These are phyloP conservation scores for Ophiostoma australiae DNA, from an alignment of 2,329 filamentous ascomycete species.

Conservation along the genomic window DNA sequence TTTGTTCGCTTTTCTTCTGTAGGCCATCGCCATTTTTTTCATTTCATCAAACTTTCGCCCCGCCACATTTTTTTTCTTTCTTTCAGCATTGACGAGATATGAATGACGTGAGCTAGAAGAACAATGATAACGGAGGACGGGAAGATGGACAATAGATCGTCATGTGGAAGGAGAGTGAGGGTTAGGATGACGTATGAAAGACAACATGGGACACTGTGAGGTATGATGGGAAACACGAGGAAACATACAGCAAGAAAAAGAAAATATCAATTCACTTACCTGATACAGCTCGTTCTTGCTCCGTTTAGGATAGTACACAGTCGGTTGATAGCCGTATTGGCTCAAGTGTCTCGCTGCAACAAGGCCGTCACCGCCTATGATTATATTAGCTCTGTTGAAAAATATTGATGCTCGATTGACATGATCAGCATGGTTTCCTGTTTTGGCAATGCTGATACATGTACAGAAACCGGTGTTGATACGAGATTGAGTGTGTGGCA, in stretches of 20 bases:
- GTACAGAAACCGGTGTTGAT: background rate
- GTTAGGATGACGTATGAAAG: background rate
- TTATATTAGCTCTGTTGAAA: background rate
- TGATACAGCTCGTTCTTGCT: conserved; percentile 86
- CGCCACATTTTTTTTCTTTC: background rate
- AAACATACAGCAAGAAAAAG: background rate
- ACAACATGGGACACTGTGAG: background rate
- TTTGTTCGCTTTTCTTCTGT: background rate
- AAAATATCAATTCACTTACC: conserved; percentile 42
- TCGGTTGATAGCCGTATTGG: conserved; percentile 86
- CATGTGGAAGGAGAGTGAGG: background rate
- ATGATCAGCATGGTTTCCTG: background rate
- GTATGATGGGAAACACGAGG: background rate
- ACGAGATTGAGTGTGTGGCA: background rate
- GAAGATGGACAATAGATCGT: background rate
- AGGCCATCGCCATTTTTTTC: background rate
- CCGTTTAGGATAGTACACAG: conserved; percentile 88
- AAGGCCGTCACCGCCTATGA: conserved; percentile 79
- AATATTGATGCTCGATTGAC: background rate
- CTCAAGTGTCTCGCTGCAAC: conserved; percentile 88
- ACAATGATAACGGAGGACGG: background rate
- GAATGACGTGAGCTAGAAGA: background rate
- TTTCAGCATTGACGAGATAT: background rate
- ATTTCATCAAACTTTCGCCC: background rate
- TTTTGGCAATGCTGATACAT: background rate